phyloP scores from a whole-genome alignment of 2,329 filamentous ascomycete genomes.

The Cylindrodendrum hubeiense region DNA sequence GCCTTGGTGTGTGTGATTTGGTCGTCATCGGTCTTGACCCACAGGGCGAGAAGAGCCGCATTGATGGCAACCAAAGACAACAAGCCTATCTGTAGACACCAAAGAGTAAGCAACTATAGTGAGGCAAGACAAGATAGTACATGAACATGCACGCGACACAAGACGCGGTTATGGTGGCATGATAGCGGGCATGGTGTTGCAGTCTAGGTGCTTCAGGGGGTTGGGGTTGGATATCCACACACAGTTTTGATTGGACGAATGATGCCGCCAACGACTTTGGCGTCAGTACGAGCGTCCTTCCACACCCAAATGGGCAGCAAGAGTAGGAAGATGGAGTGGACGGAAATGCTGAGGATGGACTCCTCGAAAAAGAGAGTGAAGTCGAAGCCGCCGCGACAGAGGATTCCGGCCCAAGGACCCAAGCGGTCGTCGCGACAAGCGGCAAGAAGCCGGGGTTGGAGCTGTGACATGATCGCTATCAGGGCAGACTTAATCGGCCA shows the following conservation, averaged over 20 bases:
- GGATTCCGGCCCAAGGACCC: slow-evolving; percentile 17
- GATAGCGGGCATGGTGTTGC: not conserved
- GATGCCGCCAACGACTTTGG: slow-evolving; percentile 12
- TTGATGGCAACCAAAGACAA: slow-evolving; percentile 4
- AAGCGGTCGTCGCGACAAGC: slow-evolving; percentile 16
- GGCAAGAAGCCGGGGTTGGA: not conserved
- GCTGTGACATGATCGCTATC: not conserved
- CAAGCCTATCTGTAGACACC: not conserved
- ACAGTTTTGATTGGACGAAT: slow-evolving; percentile 22
- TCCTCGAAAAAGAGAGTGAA: slow-evolving; percentile 40
- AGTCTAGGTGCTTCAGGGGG: not conserved
- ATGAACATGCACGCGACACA: not conserved
- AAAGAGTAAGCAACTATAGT: not conserved
- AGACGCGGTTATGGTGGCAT: not conserved
- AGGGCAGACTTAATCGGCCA: not conserved
- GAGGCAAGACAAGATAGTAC: not conserved
- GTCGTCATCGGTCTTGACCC: slow-evolving; percentile 11
- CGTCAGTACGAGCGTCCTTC: not conserved
- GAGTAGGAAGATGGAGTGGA: slow-evolving; percentile 17
- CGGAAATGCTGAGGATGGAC: slow-evolving; percentile 28
- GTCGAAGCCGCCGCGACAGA: slow-evolving; percentile 39
- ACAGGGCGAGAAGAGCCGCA: slow-evolving; percentile 11
- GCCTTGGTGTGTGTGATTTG: slow-evolving; percentile 18
- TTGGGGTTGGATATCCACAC: not conserved
- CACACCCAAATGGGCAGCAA: slow-evolving; percentile 12